Evolutionary conservation across 139 green algal species (phyloP).

Genomic region (Edaphochlamys debaryana): DNA sequence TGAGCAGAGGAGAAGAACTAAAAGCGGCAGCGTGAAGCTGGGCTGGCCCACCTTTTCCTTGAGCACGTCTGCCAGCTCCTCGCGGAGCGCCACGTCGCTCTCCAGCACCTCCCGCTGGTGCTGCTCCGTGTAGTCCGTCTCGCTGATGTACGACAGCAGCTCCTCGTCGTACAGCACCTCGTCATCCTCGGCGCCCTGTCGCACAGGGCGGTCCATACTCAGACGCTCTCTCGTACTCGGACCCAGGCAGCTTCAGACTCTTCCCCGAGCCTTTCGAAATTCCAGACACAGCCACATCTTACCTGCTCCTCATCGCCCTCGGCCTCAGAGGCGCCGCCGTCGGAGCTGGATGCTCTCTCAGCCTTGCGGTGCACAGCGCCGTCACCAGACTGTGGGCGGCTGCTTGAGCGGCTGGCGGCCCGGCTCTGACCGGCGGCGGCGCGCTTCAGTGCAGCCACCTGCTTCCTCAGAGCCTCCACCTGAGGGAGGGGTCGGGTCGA

Average conservation of each 20-base stretch:
- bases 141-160: constrained; percentile 41
- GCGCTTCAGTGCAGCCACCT: neutral
- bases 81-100: constrained; percentile 33
- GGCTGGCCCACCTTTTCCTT: constrained; percentile 1
- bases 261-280: too few species aligned
- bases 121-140: constrained; percentile 39
- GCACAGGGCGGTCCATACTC: too few species aligned
- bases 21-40: neutral
- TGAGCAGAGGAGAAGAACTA: too few species aligned
- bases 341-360: too few species aligned
- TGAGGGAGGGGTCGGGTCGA: neutral
- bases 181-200: too few species aligned
- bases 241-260: too few species aligned
- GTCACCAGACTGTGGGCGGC: too few species aligned
- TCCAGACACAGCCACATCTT: too few species aligned
- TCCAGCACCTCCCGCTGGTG: constrained; percentile 21
- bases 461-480: constrained; percentile 5
- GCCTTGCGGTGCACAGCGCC: too few species aligned
- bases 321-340: too few species aligned
- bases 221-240: too few species aligned
- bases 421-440: neutral
- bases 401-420: neutral
- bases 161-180: constrained; percentile 47
- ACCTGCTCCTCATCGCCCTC: too few species aligned
- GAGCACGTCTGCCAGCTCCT: constrained; percentile 40